Conservation (phyloP, 2,329 filamentous ascomycete genomes). For the Diplodia scrobiculata region DNA sequence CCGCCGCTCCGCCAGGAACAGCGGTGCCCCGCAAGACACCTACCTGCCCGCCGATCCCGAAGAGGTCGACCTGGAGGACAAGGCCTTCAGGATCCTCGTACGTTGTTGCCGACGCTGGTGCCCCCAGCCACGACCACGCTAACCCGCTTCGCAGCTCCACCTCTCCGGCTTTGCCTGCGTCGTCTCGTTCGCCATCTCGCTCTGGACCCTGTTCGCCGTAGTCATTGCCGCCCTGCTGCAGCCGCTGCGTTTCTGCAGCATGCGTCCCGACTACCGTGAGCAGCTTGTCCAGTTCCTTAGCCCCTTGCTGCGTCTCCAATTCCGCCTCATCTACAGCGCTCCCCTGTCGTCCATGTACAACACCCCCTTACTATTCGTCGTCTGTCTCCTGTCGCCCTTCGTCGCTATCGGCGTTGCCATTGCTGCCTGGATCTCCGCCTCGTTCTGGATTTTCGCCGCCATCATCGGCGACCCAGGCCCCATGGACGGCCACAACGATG, state of each 20-base stretch:
- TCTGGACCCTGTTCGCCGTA: slow-evolving; percentile 57
- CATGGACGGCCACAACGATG: slow-evolving; percentile 61
- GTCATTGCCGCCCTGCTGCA: slow-evolving; percentile 54
- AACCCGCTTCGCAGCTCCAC: slow-evolving; percentile 50
- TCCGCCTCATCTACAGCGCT: slow-evolving; percentile 52
- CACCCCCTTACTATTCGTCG: slow-evolving; percentile 52
- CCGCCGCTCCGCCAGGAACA: slow-evolving; percentile 34
- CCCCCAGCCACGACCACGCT: not conserved
- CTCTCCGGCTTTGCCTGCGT: slow-evolving; percentile 58
- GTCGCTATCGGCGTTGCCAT: slow-evolving; percentile 60
- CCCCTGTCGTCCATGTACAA: slow-evolving; percentile 41
- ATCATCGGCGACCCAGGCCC: slow-evolving; percentile 63
- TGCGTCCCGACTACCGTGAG: slow-evolving; percentile 50
- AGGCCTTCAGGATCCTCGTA: slow-evolving; percentile 51
- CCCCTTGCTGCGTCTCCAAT: slow-evolving; percentile 56
- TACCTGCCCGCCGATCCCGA: slow-evolving; percentile 39
- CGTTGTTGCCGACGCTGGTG: slow-evolving; percentile 23
- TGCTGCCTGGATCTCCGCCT: slow-evolving; percentile 61
- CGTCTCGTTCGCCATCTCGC: slow-evolving; percentile 56
- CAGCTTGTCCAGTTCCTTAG: slow-evolving; percentile 57
- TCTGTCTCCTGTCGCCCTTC: slow-evolving; percentile 59
- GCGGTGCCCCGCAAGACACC: slow-evolving; percentile 40
- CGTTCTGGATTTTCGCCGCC: slow-evolving; percentile 64
- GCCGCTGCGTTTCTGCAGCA: slow-evolving; percentile 58
- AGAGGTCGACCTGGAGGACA: slow-evolving; percentile 47